Conservation (phyloP, 2,329 filamentous ascomycete species). For the Aspergillus brasiliensis region DNA sequence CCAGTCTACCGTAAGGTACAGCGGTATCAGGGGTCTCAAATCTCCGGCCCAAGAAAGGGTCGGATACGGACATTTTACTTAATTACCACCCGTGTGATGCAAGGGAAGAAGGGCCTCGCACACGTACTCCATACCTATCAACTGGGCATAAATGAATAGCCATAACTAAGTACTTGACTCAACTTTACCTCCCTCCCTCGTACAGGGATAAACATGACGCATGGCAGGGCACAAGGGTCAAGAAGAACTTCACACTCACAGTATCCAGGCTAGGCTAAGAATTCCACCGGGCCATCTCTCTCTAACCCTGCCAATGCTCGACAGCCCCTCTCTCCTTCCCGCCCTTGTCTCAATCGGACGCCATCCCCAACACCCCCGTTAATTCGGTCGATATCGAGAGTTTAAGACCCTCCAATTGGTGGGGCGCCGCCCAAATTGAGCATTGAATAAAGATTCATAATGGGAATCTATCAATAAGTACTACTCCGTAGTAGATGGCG, state of each 20-base stretch:
- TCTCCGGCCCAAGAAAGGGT: neutral
- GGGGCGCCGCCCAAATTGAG: slow-evolving; percentile 1
- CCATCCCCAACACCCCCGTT: neutral
- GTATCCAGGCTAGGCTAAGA: too few relatives aligned
- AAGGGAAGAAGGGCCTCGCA: neutral
- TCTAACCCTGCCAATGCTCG: neutral
- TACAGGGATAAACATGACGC: neutral
- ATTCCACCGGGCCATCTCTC: neutral
- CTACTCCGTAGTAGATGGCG: neutral
- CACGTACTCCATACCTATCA: neutral
- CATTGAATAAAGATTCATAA: neutral
- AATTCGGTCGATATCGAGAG: neutral
- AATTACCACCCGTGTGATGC: neutral
- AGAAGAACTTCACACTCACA: neutral
- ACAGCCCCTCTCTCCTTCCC: neutral
- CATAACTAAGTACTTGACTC: neutral
- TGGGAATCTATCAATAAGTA: neutral
- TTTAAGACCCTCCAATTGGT: neutral
- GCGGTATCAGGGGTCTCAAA: slow-evolving; percentile 13
- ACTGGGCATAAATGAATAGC: neutral
- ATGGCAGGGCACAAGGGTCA: neutral
- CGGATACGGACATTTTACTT: neutral
- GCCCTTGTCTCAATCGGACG: slow-evolving; percentile 5
- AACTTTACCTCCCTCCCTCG: neutral
- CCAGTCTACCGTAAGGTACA: slow-evolving; percentile 17